Evolutionary conservation across 2,329 filamentous ascomycete genomes (phyloP).

Genomic region (Diaporthe sp.): DNA sequence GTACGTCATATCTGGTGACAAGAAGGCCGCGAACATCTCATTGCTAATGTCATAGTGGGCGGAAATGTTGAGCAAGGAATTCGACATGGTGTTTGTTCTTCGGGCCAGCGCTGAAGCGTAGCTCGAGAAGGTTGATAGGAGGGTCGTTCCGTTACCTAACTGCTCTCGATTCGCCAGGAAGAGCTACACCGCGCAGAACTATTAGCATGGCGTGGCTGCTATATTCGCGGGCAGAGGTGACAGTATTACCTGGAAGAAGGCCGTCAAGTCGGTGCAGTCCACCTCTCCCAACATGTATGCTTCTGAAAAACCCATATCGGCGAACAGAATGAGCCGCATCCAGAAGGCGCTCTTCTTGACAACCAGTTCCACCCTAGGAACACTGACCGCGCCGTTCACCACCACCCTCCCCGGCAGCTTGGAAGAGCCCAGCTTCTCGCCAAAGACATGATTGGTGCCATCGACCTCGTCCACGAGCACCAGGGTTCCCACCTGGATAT

Average conservation of each 20-base stretch:
- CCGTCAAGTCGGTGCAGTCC: conserved; percentile 74
- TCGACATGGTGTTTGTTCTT: conserved; percentile 69
- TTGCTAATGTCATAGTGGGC: conserved; percentile 85
- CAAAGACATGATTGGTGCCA: conserved; percentile 58
- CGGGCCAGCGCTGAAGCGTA: conserved; percentile 71
- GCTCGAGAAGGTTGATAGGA: conserved; percentile 71
- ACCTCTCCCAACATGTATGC: conserved; percentile 82
- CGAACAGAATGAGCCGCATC: conserved; percentile 77
- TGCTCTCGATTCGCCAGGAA: conserved; percentile 78
- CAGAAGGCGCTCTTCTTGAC: conserved; percentile 78
- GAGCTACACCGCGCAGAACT: conserved; percentile 58
- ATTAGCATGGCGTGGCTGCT: conserved; percentile 7
- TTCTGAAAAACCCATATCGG: conserved; percentile 82
- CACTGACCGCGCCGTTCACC: conserved; percentile 51
- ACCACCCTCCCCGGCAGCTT: conserved; percentile 52
- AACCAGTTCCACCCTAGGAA: conserved; percentile 66
- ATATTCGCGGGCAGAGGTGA: neutral
- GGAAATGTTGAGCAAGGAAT: conserved; percentile 75
- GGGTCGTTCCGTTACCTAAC: conserved; percentile 74
- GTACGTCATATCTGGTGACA: conserved; percentile 83
- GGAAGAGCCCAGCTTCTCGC: conserved; percentile 57
- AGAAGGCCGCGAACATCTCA: conserved; percentile 81
- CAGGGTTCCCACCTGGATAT: conserved; percentile 63
- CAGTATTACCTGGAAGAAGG: conserved; percentile 74
- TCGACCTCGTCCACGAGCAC: conserved; percentile 62